Evolutionary conservation across 108 stramenopile species (phyloP), one percentile per base, ranked within the genome.

Genomic region (Nitzschia putrida): DNA sequence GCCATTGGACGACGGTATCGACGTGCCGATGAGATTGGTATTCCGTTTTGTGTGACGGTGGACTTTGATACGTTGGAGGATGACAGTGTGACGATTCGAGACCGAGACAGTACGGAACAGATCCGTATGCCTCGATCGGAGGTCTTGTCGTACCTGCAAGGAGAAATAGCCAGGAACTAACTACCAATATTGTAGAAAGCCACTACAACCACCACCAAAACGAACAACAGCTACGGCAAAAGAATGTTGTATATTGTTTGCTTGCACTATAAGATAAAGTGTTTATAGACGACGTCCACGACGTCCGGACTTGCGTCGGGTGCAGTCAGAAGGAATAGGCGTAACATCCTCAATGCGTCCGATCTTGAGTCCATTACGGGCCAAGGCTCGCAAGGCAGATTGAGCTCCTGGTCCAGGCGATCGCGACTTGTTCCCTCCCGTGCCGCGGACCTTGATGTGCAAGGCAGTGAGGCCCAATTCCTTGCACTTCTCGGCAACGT

Each of bases 271-370:
- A 25, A 34, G 4, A 18, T 49, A 49, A 18, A 49, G 24, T 44
- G 24, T 42, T 92, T 97, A 99, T 64, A 99, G 88, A 89, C 99
- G 96, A 80, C 99, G 97, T 88, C 99, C 99, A 79, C 99, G 98
- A 76, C 98, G 95, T 84, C 98, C 98, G 64, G 79, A 77, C 95
- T 98, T 99, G 76, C 99, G 89, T 80, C 99, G 92, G 44, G 99
- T 99, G 74, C 84, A 89, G 79, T 99, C 99, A 69, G 95, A 97
- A 47, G 99, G 99, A 85, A 99, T 98, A 57, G 99, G 98, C 20
- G 99, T 99, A 20, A 99, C 98, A 82, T 99, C 99, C 72, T 99
- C 99, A 78, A 99, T 98, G 74, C 99, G 97, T 71, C 98, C 99
- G 79, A 99, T 99, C 91, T 98, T 97, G 80, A 98, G 53, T 80